These are phyloP conservation scores for Neospermospora avenae DNA, from an alignment of 2,329 filamentous ascomycete genomes.

Conservation along the genomic window DNA sequence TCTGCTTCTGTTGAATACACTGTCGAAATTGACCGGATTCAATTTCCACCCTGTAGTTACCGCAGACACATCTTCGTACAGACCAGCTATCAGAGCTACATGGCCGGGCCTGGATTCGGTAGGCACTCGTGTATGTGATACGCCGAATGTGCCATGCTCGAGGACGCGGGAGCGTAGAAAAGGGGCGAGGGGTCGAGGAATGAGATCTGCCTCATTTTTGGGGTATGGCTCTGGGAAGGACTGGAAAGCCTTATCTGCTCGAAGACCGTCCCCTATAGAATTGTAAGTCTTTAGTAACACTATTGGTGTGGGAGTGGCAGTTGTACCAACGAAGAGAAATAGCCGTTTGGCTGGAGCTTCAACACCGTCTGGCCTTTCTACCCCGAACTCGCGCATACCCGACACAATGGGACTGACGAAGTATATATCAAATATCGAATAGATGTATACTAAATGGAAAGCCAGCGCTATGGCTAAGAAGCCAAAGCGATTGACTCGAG, in stretches of 20 bases:
- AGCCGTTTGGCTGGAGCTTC: constrained; percentile 84
- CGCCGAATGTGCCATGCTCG: constrained; percentile 88
- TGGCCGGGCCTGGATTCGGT: constrained; percentile 96
- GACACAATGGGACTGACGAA: constrained; percentile 96
- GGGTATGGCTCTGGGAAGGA: constrained; percentile 84
- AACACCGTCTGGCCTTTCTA: constrained; percentile 56
- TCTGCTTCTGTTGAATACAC: constrained; percentile 92
- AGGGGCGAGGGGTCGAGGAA: constrained; percentile 78
- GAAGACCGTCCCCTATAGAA: constrained; percentile 74
- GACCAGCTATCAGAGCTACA: constrained; percentile 90
- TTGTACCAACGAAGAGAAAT: constrained; percentile 82
- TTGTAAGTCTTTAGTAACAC: constrained; percentile 15
- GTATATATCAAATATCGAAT: constrained; percentile 97
- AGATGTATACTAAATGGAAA: constrained; percentile 92
- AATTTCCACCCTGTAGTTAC: constrained; percentile 98
- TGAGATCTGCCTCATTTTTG: constrained; percentile 59
- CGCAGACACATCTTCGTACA: constrained; percentile 97
- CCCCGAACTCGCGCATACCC: constrained; percentile 81
- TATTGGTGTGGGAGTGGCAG: constrained; percentile 1
- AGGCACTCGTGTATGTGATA: constrained; percentile 94
- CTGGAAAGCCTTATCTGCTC: constrained; percentile 97
- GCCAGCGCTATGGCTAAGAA: constrained; percentile 86
- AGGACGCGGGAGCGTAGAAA: constrained; percentile 88
- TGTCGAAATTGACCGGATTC: constrained; percentile 98
- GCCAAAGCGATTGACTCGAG: constrained; percentile 62